These are phyloP conservation scores for Rhizopus microsporus DNA, from an alignment of 371 early-diverging fungal genomes.

Conservation along the genomic window DNA sequence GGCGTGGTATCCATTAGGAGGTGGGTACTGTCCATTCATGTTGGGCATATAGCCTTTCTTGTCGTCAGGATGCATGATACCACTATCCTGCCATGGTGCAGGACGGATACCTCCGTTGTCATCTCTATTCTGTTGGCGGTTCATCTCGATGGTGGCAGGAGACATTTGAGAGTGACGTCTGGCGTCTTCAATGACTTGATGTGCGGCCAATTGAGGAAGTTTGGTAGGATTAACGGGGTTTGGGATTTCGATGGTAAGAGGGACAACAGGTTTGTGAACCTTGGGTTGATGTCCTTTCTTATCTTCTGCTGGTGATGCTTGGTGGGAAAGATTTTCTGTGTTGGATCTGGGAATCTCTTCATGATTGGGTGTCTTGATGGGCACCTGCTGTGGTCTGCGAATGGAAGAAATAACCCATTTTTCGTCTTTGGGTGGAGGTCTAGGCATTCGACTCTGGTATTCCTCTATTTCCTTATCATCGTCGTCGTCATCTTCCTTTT, in stretches of 20 bases:
- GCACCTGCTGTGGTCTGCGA: conserved; percentile 48
- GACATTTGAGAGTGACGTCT: conserved; percentile 33
- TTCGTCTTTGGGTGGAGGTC: conserved; percentile 43
- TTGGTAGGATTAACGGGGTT: conserved; percentile 22
- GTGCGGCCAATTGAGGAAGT: conserved; percentile 25
- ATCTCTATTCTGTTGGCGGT: background rate
- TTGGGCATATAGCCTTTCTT: conserved; percentile 1
- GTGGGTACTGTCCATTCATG: conserved; percentile 2
- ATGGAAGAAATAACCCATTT: conserved; percentile 56
- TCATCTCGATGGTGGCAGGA: conserved; percentile 1
- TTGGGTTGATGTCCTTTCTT: conserved; percentile 16
- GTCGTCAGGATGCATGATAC: conserved; percentile 1
- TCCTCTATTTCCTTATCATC: conserved; percentile 21
- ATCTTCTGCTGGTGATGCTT: conserved; percentile 1
- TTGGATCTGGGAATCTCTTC: background rate
- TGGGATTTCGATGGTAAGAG: conserved; percentile 47
- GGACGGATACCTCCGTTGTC: conserved; percentile 24
- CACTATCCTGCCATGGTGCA: conserved; percentile 25
- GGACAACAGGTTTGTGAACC: conserved; percentile 30
- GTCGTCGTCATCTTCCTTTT: conserved; percentile 7
- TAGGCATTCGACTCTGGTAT: conserved; percentile 19
- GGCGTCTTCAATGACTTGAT: conserved; percentile 34
- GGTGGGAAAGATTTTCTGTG: conserved; percentile 2
- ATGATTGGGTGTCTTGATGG: conserved; percentile 38
- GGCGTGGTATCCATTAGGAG: conserved; percentile 4